Percentiles rank a stretch among this genome's conserved stretches.
phyloP scores from a whole-genome alignment of 768 basidiomycete genomes.

The Candolleomyces aberdarensis region DNA sequence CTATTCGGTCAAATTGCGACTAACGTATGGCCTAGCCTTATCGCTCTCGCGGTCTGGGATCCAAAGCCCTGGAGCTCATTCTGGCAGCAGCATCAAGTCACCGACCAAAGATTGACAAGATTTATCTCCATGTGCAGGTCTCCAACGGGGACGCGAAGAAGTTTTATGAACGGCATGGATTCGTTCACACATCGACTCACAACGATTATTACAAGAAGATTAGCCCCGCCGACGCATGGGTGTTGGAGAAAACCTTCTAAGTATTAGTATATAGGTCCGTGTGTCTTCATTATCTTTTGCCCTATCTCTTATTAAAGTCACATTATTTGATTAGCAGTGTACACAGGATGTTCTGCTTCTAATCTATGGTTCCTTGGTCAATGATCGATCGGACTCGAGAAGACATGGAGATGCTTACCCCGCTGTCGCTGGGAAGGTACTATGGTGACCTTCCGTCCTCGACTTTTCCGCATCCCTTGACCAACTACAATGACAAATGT shows the following conservation, averaged over 20 bases:
- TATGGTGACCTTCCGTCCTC: conserved; percentile 44
- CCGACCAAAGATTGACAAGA: conserved; percentile 61
- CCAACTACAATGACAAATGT: conserved; percentile 44
- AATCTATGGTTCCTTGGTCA: not conserved
- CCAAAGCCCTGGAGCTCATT: conserved; percentile 66
- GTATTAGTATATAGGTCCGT: not conserved
- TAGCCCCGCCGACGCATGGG: conserved; percentile 79
- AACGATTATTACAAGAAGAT: conserved; percentile 91
- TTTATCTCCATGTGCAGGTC: conserved; percentile 87
- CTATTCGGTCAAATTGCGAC: not conserved
- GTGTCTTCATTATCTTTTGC: not conserved
- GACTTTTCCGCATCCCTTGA: conserved; percentile 74
- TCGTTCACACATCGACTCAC: conserved; percentile 61
- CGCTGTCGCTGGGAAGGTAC: not conserved
- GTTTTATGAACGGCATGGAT: conserved; percentile 85
- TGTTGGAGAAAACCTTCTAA: conserved; percentile 55
- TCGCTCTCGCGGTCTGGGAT: conserved; percentile 74
- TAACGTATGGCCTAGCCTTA: conserved; percentile 59
- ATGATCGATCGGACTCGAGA: not conserved
- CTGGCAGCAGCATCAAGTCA: conserved; percentile 59
- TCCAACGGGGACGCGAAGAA: conserved; percentile 72
- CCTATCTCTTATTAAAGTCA: not conserved
- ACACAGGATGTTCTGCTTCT: not conserved
- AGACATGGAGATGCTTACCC: not conserved
- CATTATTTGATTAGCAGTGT: not conserved